These are phyloP conservation scores for Beauveria caledonica DNA, from an alignment of 2,329 filamentous ascomycete genomes.

Conservation along the genomic window DNA sequence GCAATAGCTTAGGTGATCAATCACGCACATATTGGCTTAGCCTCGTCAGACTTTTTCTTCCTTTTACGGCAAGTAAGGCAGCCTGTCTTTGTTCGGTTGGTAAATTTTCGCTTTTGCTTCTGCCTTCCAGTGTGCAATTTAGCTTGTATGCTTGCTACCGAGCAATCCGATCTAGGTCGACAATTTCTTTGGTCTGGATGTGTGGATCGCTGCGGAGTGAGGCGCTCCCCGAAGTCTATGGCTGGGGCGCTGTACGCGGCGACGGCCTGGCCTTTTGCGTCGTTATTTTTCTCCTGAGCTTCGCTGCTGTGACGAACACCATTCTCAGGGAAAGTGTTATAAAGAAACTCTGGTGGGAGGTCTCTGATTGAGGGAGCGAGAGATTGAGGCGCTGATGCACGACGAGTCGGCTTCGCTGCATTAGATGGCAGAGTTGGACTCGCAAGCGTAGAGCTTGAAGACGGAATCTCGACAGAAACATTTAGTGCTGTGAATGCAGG, in stretches of 20 bases:
- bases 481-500: not conserved
- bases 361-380: not conserved
- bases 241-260: not conserved
- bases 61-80: constrained; percentile 84
- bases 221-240: not conserved
- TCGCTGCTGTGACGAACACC: not conserved
- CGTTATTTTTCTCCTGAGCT: too few species aligned
- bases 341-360: not conserved
- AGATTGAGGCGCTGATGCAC: not conserved
- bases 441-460: not conserved
- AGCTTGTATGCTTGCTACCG: constrained; percentile 14
- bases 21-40: constrained; percentile 74
- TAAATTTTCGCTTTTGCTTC: constrained; percentile 73
- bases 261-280: too few species aligned
- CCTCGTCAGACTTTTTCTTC: constrained; percentile 98
- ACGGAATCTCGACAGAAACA: not conserved
- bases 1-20: not conserved
- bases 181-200: not conserved
- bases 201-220: not conserved
- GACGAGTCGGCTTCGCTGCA: not conserved
- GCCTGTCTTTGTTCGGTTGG: constrained; percentile 91
- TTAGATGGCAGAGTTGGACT: not conserved
- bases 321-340: not conserved
- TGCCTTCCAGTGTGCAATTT: constrained; percentile 53
- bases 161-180: not conserved